phyloP scores from a whole-genome alignment of 805 yeast species.

The Saccharomycopsis selenospora region DNA sequence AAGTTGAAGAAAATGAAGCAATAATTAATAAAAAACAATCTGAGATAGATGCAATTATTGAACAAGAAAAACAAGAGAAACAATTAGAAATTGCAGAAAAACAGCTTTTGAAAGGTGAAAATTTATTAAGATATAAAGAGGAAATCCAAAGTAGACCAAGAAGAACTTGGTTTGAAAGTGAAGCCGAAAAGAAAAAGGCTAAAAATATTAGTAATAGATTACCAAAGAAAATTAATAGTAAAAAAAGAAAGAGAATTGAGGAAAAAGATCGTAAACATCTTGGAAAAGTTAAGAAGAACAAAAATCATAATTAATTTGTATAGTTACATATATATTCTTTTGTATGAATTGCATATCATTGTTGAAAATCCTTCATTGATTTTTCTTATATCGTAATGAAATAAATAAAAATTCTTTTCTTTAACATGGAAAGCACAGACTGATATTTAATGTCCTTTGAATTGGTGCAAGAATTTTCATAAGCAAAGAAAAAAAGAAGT shows the following conservation, averaged over 20 bases:
- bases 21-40: constrained; percentile 53
- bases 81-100: constrained; percentile 84
- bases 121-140: constrained; percentile 65
- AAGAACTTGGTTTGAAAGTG: constrained; percentile 90
- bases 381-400: no score
- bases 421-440: no score
- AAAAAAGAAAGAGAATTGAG: constrained; percentile 19
- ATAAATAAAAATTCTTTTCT: no score
- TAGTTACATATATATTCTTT: no score
- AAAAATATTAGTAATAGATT: neutral
- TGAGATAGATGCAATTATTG: constrained; percentile 66
- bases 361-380: no score
- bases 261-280: constrained; percentile 7
- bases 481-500: no score
- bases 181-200: constrained; percentile 6
- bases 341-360: no score
- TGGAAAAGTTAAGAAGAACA: constrained; percentile 5
- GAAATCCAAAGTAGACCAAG: constrained; percentile 88
- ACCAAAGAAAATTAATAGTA: constrained; percentile 16
- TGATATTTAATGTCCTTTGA: no score
- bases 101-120: constrained; percentile 81
- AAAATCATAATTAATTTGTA: no score
- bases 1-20: constrained; percentile 61
- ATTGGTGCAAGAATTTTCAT: no score
- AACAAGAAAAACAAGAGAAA: constrained; percentile 84